Evolutionary conservation across 371 early-diverging fungal genomes (phyloP).

Genomic region (Mortierella sp.): DNA sequence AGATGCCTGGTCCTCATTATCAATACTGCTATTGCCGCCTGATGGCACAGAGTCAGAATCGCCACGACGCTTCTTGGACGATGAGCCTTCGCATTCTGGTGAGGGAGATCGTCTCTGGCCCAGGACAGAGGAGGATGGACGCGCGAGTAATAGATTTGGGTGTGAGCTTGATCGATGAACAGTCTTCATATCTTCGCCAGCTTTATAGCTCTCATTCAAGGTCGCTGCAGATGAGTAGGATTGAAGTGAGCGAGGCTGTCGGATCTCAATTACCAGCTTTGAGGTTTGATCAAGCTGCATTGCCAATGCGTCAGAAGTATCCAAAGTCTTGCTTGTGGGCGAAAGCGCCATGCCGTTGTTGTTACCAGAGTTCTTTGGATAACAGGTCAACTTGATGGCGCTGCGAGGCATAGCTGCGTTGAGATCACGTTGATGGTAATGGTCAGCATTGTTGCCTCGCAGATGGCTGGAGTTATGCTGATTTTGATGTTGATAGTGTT

Average conservation of each 20-base stretch:
- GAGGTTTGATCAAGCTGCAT: slow-evolving; percentile 30
- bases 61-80: slow-evolving; percentile 30
- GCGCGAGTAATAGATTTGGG: slow-evolving; percentile 16
- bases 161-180: slow-evolving; percentile 10
- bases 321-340: slow-evolving; percentile 9
- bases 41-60: slow-evolving; percentile 3
- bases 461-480: not conserved
- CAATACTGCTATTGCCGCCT: not conserved
- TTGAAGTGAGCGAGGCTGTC: slow-evolving; percentile 15
- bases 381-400: slow-evolving; percentile 29
- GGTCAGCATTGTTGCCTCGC: not conserved
- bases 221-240: slow-evolving; percentile 13
- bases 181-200: not conserved
- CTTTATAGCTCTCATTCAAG: slow-evolving; percentile 4
- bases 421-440: not conserved
- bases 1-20: not conserved
- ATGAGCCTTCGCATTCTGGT: slow-evolving; percentile 6
- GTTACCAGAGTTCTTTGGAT: not conserved
- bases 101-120: slow-evolving; percentile 21
- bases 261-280: slow-evolving; percentile 38
- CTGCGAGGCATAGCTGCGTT: slow-evolving; percentile 10
- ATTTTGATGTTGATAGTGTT: slow-evolving; percentile 5
- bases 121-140: slow-evolving; percentile 10
- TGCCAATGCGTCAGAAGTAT: slow-evolving; percentile 21
- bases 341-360: not conserved